phyloP scores from a whole-genome alignment of 768 basidiomycete species.

The Suillus bovinus region DNA sequence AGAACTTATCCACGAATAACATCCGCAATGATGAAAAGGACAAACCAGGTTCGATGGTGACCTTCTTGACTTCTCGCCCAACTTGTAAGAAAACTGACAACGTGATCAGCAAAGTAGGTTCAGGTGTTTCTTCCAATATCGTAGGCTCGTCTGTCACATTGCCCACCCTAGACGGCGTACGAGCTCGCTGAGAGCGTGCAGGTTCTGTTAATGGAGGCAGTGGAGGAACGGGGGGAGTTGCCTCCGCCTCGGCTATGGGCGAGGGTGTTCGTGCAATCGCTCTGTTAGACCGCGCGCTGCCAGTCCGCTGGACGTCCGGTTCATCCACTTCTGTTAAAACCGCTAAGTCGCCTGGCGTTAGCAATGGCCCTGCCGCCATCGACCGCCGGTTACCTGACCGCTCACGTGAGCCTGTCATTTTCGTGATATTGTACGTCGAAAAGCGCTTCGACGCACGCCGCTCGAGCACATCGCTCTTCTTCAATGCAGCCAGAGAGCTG shows the following conservation, averaged over 20 bases:
- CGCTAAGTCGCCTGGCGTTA: conserved; percentile 72
- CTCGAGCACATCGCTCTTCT: conserved; percentile 83
- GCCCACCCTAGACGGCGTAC: conserved; percentile 11
- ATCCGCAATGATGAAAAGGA: conserved; percentile 77
- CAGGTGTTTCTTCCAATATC: conserved; percentile 20
- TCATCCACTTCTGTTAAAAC: conserved; percentile 78
- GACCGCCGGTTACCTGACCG: conserved; percentile 66
- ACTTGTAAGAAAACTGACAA: conserved; percentile 87
- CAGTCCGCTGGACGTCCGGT: conserved; percentile 23
- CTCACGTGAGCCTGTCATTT: conserved; percentile 76
- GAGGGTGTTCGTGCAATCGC: conserved; percentile 40
- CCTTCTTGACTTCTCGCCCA: conserved; percentile 89
- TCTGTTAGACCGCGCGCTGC: conserved; percentile 8
- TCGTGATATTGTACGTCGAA: conserved; percentile 91
- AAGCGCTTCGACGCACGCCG: conserved; percentile 95
- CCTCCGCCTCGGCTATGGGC: conserved; percentile 18
- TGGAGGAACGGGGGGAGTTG: conserved; percentile 44
- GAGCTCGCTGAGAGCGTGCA: conserved; percentile 12
- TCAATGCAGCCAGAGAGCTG: conserved; percentile 83
- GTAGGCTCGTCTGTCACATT: conserved; percentile 15
- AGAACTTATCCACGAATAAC: conserved; percentile 93
- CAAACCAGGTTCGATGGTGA: conserved; percentile 64
- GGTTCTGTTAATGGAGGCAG: conserved; percentile 50
- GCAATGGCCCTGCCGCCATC: conserved; percentile 57
- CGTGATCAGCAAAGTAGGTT: conserved; percentile 21